Conservation (phyloP, 768 basidiomycete species). For the Boletellus ananas region DNA sequence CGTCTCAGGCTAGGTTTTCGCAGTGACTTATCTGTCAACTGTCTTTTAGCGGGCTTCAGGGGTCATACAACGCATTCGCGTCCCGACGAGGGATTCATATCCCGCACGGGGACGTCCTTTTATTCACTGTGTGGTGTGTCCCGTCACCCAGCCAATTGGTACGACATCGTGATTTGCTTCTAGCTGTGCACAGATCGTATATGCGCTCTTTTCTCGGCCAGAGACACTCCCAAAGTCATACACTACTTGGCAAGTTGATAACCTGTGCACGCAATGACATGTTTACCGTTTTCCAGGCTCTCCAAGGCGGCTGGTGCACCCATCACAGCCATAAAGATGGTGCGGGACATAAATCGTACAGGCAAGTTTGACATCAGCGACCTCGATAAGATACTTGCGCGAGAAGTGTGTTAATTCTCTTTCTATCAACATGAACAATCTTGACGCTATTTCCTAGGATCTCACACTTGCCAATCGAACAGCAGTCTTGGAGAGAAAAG, state of each 20-base stretch:
- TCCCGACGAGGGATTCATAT: constrained; percentile 61
- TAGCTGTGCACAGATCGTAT: constrained; percentile 85
- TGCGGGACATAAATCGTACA: constrained; percentile 55
- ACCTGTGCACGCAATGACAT: not conserved
- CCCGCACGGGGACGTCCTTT: constrained; percentile 78
- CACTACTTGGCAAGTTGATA: constrained; percentile 53
- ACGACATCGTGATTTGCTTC: not conserved
- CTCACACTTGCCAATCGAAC: constrained; percentile 50
- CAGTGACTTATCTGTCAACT: not conserved
- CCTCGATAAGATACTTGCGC: constrained; percentile 50
- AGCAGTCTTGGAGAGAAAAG: constrained; percentile 43
- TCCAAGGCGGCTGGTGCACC: constrained; percentile 63
- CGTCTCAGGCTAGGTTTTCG: not conserved
- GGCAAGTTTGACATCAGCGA: constrained; percentile 52
- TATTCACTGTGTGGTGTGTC: constrained; percentile 71
- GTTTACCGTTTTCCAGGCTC: constrained; percentile 52
- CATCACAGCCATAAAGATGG: constrained; percentile 54
- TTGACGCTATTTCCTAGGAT: constrained; percentile 38
- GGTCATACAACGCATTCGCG: constrained; percentile 78
- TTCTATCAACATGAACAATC: not conserved
- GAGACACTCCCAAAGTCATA: constrained; percentile 85
- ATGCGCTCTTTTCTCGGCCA: constrained; percentile 70
- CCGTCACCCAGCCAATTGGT: not conserved
- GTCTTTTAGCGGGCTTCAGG: constrained; percentile 73
- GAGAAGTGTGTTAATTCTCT: constrained; percentile 38